These are phyloP conservation scores for Immersiella caudata DNA, from an alignment of 495 filamentous ascomycete species.

Conservation along the genomic window DNA sequence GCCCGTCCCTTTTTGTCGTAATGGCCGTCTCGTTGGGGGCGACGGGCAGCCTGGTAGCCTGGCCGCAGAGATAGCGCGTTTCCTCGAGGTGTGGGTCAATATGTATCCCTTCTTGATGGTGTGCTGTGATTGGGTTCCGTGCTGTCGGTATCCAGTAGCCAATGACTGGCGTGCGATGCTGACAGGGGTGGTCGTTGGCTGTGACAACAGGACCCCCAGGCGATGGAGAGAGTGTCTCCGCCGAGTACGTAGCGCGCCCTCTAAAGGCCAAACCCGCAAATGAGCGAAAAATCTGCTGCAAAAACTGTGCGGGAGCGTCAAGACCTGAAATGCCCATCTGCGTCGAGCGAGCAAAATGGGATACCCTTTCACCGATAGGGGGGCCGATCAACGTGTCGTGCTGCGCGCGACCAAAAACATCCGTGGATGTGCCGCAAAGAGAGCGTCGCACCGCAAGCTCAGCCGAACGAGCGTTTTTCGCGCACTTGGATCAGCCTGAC, in stretches of 20 bases:
- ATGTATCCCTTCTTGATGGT: not conserved
- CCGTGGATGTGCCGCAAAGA: not conserved
- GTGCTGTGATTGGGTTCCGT: slow-evolving; percentile 17
- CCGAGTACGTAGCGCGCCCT: not conserved
- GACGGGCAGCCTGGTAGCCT: not conserved
- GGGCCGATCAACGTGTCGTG: too few relatives aligned
- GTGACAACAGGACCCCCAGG: not conserved
- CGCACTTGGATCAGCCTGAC: not conserved
- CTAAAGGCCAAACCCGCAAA: not conserved
- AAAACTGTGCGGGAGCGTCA: too few relatives aligned
- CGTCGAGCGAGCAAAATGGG: too few relatives aligned
- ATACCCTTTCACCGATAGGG: too few relatives aligned
- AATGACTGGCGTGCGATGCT: not conserved
- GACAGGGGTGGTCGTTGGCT: not conserved
- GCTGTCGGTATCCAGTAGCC: slow-evolving; percentile 11
- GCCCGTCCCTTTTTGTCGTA: not conserved
- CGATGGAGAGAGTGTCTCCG: not conserved
- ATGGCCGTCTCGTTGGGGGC: not conserved
- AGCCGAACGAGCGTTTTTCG: not conserved
- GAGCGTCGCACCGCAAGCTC: not conserved
- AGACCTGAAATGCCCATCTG: too few relatives aligned
- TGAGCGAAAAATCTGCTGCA: too few relatives aligned
- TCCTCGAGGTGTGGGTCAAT: not conserved
- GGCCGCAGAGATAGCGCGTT: not conserved
- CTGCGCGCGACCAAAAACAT: too few relatives aligned